Base-by-base conservation (phyloP, 2,329 filamentous ascomycete species). In the Dactylellina sp. region DNA sequence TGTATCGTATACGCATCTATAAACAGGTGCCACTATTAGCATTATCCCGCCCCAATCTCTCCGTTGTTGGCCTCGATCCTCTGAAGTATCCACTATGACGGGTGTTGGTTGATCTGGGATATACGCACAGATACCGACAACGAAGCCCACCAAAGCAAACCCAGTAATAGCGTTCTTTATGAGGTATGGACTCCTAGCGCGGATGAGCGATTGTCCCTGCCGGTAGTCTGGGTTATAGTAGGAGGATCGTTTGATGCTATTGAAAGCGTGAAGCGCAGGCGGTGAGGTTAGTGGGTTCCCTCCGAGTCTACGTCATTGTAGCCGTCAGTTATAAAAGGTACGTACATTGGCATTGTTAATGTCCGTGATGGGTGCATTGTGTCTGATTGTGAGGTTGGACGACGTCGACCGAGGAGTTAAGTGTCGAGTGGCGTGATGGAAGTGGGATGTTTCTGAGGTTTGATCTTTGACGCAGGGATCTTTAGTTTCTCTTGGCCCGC, bases 201-300 rank as follows among this genome's bases (percentile, higher is more conserved):
- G 91, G 81, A 97, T 89, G 76, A 99, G 89, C 64, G 96, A 91
- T 53, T 93, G 89, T 75, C 91, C 91, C 82, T 96, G 93, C 77
- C 91, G 89, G 83, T 91, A 91, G 80, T 91, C 86, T 80, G 89
- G 89, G 83, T 97, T 91, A 85, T 98, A 99, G 86, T 99, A 99
- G 77, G 92, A 93, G 32, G 89, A 91, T 79, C 84, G 83, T 47
- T 68, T 60, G 57, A 75, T 60, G 24, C 71, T 75, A 18, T 14
- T 14, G 52, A 47, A 16, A 40, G 24, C 35, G 42, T 39, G 20
- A 39, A 35, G 20, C 18, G 49, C 14, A 22, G 6, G 52, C 5
- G n/a, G 63, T 44, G 59, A 47, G 64, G 28, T 37, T 20, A 35
- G 63, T 12, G 3, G 1, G 28, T 42, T 55, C 49, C 14, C 18